Base-by-base conservation (phyloP, 83 land plant species). In the Isoetes engelmannii region DNA sequence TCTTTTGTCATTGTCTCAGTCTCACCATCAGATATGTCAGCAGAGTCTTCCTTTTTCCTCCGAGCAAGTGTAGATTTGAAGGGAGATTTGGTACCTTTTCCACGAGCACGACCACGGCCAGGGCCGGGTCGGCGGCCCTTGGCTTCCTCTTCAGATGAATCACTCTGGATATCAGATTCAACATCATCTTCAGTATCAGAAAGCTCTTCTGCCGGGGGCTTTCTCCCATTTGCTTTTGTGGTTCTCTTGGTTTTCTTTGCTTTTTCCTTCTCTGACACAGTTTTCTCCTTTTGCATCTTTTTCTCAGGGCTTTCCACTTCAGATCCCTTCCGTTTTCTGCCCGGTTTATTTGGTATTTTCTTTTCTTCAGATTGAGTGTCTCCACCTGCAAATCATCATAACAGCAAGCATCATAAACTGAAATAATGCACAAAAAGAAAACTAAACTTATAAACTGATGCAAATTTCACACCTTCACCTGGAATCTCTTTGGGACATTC, bases 41-140 rank as follows among this genome's bases (percentile, higher is more conserved):
- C 56, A 17, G 68, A 44, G 47, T 60, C 57, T 57, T 17, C 15
- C 46, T 67, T 65, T 8, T 45, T 61, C 8, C 4, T 49, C 42
- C 7, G 72, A 61, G 4, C 51, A 51, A 67, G 61, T 67, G 43
- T 71, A 74, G 20, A 3, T 67, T 18, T 2, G 70, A 64, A 47
- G 61, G 71, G 4, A 37, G n/a, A 37, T 5, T 63, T 19, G 44
- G 43, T 42, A 21, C 9, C 47, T 13, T 37, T 41, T 43, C 12
- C 12, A 50, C 42, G 53, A 20, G 42, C 18, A 13, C 15, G 20
- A 43, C 41, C 44, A 4, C 44, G 44, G 47, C 44, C 5, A 20
- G 44, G 4, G 5, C 8, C 44, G 21, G 45, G 47, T 49, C 41
- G 50, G 20, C 13, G 13, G 43, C 12, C 45, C 49, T 6, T 15